Conservation (phyloP, 2,329 filamentous ascomycete species). For the Claviceps sp. region DNA sequence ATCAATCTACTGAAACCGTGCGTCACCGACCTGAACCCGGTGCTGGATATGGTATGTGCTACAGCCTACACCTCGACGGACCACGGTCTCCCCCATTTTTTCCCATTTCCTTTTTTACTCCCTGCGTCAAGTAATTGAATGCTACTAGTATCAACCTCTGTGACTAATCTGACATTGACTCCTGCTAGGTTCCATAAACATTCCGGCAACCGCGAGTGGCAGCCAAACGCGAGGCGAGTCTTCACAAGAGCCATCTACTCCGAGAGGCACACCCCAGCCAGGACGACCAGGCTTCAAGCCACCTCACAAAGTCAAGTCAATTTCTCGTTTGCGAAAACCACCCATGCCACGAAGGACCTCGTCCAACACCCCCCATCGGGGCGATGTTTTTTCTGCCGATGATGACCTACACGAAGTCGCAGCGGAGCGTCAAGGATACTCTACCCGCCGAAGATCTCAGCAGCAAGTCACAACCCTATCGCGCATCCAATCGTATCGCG, state of each 20-base stretch:
- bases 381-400: conserved; percentile 81
- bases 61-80: neutral
- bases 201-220: conserved; percentile 12
- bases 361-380: conserved; percentile 65
- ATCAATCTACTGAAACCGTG: conserved; percentile 46
- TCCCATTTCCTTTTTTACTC: neutral
- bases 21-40: conserved; percentile 39
- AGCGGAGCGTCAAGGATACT: conserved; percentile 35
- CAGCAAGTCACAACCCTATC: conserved; percentile 21
- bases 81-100: neutral
- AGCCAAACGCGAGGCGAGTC: conserved; percentile 22
- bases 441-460: conserved; percentile 21
- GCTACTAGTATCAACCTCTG: neutral
- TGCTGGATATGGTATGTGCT: conserved; percentile 35
- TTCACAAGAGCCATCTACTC: conserved; percentile 21
- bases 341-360: conserved; percentile 60
- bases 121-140: neutral
- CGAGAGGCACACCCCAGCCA: conserved; percentile 17
- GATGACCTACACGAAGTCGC: conserved; percentile 75
- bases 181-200: conserved; percentile 9
- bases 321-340: conserved; percentile 53
- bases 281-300: conserved; percentile 27
- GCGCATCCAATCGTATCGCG: conserved; percentile 26
- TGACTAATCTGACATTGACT: neutral
- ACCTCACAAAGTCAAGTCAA: conserved; percentile 34